These are phyloP conservation scores for Aciculosporium take DNA, from an alignment of 2,329 filamentous ascomycete species.

Conservation along the genomic window DNA sequence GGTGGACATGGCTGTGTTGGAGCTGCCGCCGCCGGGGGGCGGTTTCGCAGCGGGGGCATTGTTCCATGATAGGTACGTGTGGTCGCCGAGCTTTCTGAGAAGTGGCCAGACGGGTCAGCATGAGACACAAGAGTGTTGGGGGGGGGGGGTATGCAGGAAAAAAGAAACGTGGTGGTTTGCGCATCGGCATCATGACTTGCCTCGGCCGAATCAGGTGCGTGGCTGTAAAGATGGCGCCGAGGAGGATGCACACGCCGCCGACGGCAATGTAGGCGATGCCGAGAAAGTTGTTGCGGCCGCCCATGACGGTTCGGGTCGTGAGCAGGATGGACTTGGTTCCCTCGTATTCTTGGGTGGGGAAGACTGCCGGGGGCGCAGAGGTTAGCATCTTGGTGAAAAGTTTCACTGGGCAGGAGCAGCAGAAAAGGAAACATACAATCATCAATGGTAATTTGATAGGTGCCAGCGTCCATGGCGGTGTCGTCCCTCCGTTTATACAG, in stretches of 20 bases:
- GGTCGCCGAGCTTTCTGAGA: slow-evolving; percentile 82
- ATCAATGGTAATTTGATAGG: slow-evolving; percentile 62
- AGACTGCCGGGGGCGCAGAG: slow-evolving; percentile 46
- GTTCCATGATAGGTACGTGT: slow-evolving; percentile 96
- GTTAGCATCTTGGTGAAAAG: not conserved
- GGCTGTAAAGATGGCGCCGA: slow-evolving; percentile 77
- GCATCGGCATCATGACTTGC: slow-evolving; percentile 37
- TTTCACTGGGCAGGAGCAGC: not conserved
- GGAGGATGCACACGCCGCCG: slow-evolving; percentile 78
- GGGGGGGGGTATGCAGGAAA: too few species aligned
- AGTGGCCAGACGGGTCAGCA: not conserved
- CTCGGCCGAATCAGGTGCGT: slow-evolving; percentile 85
- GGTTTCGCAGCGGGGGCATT: slow-evolving; percentile 35
- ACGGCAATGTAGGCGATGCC: slow-evolving; percentile 94
- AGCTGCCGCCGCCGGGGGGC: too few species aligned
- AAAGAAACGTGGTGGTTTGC: too few species aligned
- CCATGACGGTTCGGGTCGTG: slow-evolving; percentile 82
- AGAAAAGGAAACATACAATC: slow-evolving; percentile 47
- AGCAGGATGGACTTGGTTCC: slow-evolving; percentile 85
- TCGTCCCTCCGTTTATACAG: slow-evolving; percentile 72
- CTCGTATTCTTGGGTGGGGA: slow-evolving; percentile 62
- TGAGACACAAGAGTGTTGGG: slow-evolving; percentile 5
- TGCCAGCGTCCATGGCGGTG: slow-evolving; percentile 50
- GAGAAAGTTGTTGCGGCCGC: slow-evolving; percentile 87
- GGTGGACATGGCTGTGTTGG: slow-evolving; percentile 31